Evolutionary conservation across 1,139 yeast species (phyloP).

Genomic region (Yamadazyma pseudoaaseri): DNA sequence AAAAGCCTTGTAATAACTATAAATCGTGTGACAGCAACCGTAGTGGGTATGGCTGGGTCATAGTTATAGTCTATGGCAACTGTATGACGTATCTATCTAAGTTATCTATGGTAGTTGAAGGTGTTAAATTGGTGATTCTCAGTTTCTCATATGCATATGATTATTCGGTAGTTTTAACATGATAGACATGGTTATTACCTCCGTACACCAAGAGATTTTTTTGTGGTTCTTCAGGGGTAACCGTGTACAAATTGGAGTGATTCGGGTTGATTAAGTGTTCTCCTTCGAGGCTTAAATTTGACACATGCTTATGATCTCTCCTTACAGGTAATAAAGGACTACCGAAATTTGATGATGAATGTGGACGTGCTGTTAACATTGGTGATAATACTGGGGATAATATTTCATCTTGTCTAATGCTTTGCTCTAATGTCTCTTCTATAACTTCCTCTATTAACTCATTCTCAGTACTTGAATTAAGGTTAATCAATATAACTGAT

Average conservation of each 20-base stretch:
- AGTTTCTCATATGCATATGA: too few species aligned
- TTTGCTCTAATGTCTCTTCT: slow-evolving; percentile 49
- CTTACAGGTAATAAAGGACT: slow-evolving; percentile 14
- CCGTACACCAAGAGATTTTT: slow-evolving; percentile 27
- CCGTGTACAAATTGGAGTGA: slow-evolving; percentile 22
- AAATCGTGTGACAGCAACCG: background rate
- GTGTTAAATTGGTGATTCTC: too few species aligned
- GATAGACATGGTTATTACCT: slow-evolving; percentile 44
- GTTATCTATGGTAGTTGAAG: too few species aligned
- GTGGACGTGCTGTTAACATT: slow-evolving; percentile 19
- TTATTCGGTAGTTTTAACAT: too few species aligned
- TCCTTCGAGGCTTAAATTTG: slow-evolving; percentile 15
- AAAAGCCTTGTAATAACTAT: background rate
- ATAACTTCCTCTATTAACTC: slow-evolving; percentile 49
- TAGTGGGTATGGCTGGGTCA: background rate
- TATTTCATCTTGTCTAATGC: slow-evolving; percentile 44
- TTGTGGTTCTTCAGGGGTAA: slow-evolving; percentile 9
- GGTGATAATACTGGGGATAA: slow-evolving; percentile 51
- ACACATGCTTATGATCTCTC: slow-evolving; percentile 8
- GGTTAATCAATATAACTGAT: slow-evolving; percentile 48
- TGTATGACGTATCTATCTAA: too few species aligned
- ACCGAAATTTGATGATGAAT: slow-evolving; percentile 11
- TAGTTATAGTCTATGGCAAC: too few species aligned
- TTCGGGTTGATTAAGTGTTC: slow-evolving; percentile 18
- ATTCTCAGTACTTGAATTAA: slow-evolving; percentile 42